Conservation (phyloP, 140 eudicot species). For the Erigeron philadelphicus region DNA sequence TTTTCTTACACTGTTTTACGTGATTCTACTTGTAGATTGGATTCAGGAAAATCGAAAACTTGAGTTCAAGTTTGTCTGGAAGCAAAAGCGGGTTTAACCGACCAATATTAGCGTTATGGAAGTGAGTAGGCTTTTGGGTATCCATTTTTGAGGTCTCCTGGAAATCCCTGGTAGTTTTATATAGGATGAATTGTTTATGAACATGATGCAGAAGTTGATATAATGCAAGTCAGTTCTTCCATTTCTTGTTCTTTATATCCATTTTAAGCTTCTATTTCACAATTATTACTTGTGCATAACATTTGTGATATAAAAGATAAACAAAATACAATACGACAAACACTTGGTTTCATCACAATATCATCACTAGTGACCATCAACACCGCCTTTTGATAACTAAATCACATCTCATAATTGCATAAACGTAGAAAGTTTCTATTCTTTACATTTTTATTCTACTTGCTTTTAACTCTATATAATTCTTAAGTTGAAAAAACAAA, state of each 20-base stretch:
- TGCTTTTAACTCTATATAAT: background rate
- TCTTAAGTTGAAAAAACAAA: background rate
- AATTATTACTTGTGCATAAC: background rate
- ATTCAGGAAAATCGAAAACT: slow-evolving; percentile 63
- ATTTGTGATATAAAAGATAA: too few relatives aligned
- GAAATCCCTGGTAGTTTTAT: slow-evolving; percentile 16
- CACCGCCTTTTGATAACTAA: background rate
- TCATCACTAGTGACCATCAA: too few relatives aligned
- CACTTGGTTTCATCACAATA: too few relatives aligned
- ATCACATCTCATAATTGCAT: slow-evolving; percentile 15
- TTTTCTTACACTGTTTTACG: background rate
- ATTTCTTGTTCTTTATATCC: background rate
- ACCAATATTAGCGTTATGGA: slow-evolving; percentile 84
- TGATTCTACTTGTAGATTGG: slow-evolving; percentile 58
- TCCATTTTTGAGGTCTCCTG: slow-evolving; percentile 26
- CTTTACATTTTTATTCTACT: slow-evolving; percentile 7
- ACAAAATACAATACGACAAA: too few relatives aligned
- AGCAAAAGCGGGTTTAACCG: slow-evolving; percentile 69
- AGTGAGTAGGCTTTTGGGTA: slow-evolving; percentile 43
- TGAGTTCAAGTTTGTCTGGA: slow-evolving; percentile 50
- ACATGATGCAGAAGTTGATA: slow-evolving; percentile 19
- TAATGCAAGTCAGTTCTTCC: background rate
- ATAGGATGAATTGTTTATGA: slow-evolving; percentile 10
- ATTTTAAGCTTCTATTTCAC: background rate
- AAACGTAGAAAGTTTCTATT: background rate